phyloP scores from a whole-genome alignment of 768 basidiomycete genomes.

The Hirschioporus abietinus region DNA sequence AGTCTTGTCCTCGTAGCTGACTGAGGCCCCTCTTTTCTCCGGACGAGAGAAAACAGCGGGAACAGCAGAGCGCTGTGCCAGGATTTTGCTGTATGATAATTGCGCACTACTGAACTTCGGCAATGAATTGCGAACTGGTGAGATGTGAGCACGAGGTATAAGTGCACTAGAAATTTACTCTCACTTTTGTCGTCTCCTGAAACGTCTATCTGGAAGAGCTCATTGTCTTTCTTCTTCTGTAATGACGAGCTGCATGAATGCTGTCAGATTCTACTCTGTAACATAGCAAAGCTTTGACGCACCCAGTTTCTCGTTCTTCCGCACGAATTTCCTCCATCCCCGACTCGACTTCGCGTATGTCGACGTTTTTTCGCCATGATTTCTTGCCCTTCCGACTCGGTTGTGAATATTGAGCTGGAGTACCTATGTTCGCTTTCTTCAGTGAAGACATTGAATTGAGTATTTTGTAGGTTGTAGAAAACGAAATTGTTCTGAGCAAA shows the following conservation, averaged over 20 bases:
- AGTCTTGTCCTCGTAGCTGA: slow-evolving; percentile 69
- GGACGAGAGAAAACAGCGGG: slow-evolving; percentile 72
- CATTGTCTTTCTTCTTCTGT: slow-evolving; percentile 62
- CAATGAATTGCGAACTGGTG: slow-evolving; percentile 53
- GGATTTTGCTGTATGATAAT: slow-evolving; percentile 71
- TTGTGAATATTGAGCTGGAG: slow-evolving; percentile 41
- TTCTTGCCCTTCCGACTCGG: slow-evolving; percentile 85
- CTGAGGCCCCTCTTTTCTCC: slow-evolving; percentile 37
- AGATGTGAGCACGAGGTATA: not conserved
- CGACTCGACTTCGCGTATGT: slow-evolving; percentile 73
- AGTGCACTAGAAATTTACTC: slow-evolving; percentile 15
- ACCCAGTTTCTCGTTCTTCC: slow-evolving; percentile 84
- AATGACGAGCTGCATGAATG: slow-evolving; percentile 43
- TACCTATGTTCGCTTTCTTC: slow-evolving; percentile 14
- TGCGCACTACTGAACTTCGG: slow-evolving; percentile 49
- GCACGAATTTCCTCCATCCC: slow-evolving; percentile 69
- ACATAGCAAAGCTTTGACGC: slow-evolving; percentile 18
- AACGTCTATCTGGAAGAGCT: slow-evolving; percentile 78
- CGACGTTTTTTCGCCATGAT: slow-evolving; percentile 91
- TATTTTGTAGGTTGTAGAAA: not conserved
- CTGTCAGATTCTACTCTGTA: not conserved
- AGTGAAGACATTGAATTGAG: not conserved
- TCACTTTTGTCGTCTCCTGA: slow-evolving; percentile 71
- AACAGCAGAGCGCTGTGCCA: slow-evolving; percentile 81
- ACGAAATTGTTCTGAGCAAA: not conserved